Evolutionary conservation across 306 rosid genomes (phyloP).

Genomic region (Spatholobus suberectus): DNA sequence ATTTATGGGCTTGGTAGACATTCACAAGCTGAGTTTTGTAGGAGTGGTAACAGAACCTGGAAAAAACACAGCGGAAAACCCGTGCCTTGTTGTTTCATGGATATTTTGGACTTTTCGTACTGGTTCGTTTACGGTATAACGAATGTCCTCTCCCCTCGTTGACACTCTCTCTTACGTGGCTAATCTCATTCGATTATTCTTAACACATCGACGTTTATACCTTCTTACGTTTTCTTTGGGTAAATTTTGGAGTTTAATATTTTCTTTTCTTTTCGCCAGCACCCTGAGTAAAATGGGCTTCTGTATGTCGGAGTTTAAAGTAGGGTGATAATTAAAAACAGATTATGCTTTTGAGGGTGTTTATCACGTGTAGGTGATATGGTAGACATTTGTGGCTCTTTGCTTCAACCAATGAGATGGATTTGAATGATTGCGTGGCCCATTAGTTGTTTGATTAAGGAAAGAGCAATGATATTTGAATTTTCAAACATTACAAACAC

Average conservation of each 20-base stretch:
- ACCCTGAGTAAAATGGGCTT: background rate
- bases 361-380: background rate
- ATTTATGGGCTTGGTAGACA: background rate
- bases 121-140: background rate
- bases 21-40: background rate
- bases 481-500: too few relatives aligned
- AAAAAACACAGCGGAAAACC: too few relatives aligned
- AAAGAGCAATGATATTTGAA: too few relatives aligned
- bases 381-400: background rate
- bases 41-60: constrained; percentile 25
- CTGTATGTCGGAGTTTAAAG: background rate
- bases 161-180: constrained; percentile 36
- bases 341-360: background rate
- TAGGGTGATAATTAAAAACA: background rate
- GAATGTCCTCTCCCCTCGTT: constrained; percentile 29
- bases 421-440: background rate
- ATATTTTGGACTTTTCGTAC: too few relatives aligned
- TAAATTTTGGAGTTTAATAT: background rate
- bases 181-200: constrained; percentile 1
- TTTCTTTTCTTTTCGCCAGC: background rate
- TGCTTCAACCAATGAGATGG: too few relatives aligned
- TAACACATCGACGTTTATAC: constrained; percentile 42
- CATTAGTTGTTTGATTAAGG: background rate
- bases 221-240: background rate
- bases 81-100: too few relatives aligned